Evolutionary conservation across 257 asterid species (phyloP), one percentile per base, ranked within the genome.

Genomic region (Osmanthus fragrans): DNA sequence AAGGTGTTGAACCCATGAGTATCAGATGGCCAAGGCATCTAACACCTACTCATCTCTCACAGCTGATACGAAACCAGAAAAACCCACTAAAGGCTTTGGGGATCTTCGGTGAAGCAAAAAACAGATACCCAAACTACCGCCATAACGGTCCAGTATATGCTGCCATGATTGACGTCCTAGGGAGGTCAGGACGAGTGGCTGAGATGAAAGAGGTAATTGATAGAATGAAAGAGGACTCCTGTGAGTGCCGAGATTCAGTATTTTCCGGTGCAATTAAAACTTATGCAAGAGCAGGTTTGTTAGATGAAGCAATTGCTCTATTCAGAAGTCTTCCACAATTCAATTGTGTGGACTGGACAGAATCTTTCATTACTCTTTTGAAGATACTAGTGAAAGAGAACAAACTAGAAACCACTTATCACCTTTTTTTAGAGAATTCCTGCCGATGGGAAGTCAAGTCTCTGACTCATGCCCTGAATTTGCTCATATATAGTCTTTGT

Each of bases 21-120:
- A 71, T 91, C 25, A 90, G 96, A 84, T 92, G 99, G 99, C 99
- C 99, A 19, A 89, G 96, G 86, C 65, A 86, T 75, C 82, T 95
- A 81, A 87, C 88, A 21, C 93, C 97, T 42, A 86, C 92, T 30
- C 87, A 86, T 40, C 98, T 92, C 83, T 89, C 96, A 0, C 94
- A 87, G 88, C 75, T 95, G 25, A 82, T 91, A 77, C 82, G 81
- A 54, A 77, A 82, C 71, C 97, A 94, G 90, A 92, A 90, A 84
- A 92, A 87, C 84, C 97, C 98, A 15, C 74, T 85, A 47, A 95
- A 87, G 84, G 97, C 98, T 39, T 88, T 95, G 82, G 87, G 88
- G 80, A 74, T 90, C 73, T 95, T 93, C 81, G 82, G 85, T 5
- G 89, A 90, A 82, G 98, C 91, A 27, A 91, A 88, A 84, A 51